A percentile compares a stretch with the other conserved stretches of the same genome.
These are phyloP conservation scores for Aspergillus sp. DNA, from an alignment of 2,329 filamentous ascomycete species.

Conservation along the genomic window DNA sequence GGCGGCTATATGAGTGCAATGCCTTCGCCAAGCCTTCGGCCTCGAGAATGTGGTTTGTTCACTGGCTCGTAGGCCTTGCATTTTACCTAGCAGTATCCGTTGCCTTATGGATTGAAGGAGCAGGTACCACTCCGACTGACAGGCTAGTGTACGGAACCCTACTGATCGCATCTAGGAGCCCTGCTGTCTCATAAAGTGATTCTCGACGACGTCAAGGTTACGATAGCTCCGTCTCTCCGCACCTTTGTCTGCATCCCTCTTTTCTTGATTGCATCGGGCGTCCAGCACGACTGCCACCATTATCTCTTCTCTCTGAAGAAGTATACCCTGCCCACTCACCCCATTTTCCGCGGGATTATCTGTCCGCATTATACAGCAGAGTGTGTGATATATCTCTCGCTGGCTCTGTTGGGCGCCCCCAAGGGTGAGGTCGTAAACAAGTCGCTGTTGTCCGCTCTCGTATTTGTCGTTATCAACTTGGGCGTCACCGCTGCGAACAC, in stretches of 20 bases:
- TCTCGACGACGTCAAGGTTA: conserved; percentile 39
- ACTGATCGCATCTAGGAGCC: conserved; percentile 25
- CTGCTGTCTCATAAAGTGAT: conserved; percentile 37
- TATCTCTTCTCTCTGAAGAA: conserved; percentile 72
- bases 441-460: conserved; percentile 68
- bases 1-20: conserved; percentile 76
- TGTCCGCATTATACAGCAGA: conserved; percentile 93
- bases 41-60: conserved; percentile 80
- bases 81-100: conserved; percentile 77
- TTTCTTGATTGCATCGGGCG: conserved; percentile 68
- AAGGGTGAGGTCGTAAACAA: conserved; percentile 65
- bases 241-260: conserved; percentile 59
- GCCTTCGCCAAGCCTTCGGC: conserved; percentile 65
- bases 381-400: conserved; percentile 76
- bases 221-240: conserved; percentile 50
- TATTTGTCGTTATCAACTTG: conserved; percentile 78
- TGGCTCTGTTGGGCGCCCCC: conserved; percentile 75
- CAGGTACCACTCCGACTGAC: conserved; percentile 53
- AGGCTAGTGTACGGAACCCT: not conserved
- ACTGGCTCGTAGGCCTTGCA: conserved; percentile 75
- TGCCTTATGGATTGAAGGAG: conserved; percentile 81
- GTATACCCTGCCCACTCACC: conserved; percentile 76
- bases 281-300: conserved; percentile 74
- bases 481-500: conserved; percentile 78
- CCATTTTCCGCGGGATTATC: conserved; percentile 70